Base-by-base conservation (phyloP, 108 stramenopile genomes). In the Skeletonema tropicum region DNA sequence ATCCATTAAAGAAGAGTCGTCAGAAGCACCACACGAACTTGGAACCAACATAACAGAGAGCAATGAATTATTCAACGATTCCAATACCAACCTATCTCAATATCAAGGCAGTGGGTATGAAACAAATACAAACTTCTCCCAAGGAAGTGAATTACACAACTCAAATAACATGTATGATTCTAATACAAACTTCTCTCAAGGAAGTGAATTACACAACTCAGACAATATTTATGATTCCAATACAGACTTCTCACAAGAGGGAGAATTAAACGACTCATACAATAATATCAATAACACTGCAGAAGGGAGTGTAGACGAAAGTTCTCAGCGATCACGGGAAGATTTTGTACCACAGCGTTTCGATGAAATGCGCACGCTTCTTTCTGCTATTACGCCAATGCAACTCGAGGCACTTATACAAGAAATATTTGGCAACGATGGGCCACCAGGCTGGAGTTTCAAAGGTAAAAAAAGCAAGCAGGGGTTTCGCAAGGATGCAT, bases 321-420 rank as follows among this genome's bases (percentile, higher is more conserved):
- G 1, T 55, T 55, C 52, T 55, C 52, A 55, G 19, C 19, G 19
- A 23, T 55, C 57, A 58, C 39, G 17, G 10, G 12, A 42, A n/a
- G 23, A 36, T 14, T 71, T 71, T 21, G 33, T 66, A 64, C 71
- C 77, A 1, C 66, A 71, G 31, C 57, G 70, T 31, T 79, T 79
- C 19, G 71, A 62, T 26, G 77, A 79, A 60, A 71, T 79, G 70
- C 70, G 71, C 6, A 39, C 71, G 13, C 77, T 79, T 10, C 71
- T 79, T 42, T 41, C 66, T 32, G 64, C 31, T 1, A 71, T 79
- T 26, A 79, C 77, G 11, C 77, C 77, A 0, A 10, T 79, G 13
- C 77, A 79, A 59, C 66, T 79, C 3, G 77, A 79, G 39, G 77
- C 70, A 7, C 59, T 79, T 1, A 41, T 79, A 46, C 39, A 36